A percentile compares a stretch with the other conserved stretches of the same genome.
phyloP scores from a whole-genome alignment of 139 green algal genomes.

The Coelastrella sp. region DNA sequence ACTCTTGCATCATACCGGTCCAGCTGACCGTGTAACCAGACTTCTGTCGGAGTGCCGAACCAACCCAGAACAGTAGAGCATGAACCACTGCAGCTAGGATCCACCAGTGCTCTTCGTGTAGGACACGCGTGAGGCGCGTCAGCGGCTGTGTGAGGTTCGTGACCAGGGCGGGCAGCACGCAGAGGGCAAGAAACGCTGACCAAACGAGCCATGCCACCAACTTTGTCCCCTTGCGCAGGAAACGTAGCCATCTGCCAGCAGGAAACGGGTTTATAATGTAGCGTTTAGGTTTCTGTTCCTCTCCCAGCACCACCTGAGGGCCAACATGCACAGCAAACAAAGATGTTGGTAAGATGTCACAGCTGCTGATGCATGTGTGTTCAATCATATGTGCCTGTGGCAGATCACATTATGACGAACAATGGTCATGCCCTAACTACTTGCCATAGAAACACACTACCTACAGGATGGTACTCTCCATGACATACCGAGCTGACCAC shows the following conservation, averaged over 20 bases:
- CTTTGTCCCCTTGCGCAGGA: not conserved
- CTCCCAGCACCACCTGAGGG: not conserved
- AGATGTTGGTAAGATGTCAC: no score
- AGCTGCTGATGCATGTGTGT: no score
- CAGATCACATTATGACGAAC: no score
- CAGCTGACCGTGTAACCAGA: conserved; percentile 24
- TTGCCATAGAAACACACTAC: no score
- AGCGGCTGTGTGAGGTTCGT: not conserved
- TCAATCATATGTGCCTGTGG: no score
- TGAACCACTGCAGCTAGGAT: not conserved
- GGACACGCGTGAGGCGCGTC: not conserved
- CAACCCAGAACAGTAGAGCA: not conserved
- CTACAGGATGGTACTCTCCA: no score
- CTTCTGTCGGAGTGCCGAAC: not conserved
- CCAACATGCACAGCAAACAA: not conserved
- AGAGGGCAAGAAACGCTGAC: not conserved
- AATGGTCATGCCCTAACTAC: no score
- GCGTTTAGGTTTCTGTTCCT: not conserved
- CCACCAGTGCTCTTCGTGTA: not conserved
- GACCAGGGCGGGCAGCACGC: not conserved
- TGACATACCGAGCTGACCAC: no score
- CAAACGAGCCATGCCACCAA: not conserved
- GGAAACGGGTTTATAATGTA: conserved; percentile 21
- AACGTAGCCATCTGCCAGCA: not conserved
- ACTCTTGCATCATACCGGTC: not conserved